Percentiles rank a stretch among this genome's conserved stretches.
These are phyloP conservation scores for Leccinum pachyderme DNA, from an alignment of 1,284 basidiomycete species.

Conservation along the genomic window DNA sequence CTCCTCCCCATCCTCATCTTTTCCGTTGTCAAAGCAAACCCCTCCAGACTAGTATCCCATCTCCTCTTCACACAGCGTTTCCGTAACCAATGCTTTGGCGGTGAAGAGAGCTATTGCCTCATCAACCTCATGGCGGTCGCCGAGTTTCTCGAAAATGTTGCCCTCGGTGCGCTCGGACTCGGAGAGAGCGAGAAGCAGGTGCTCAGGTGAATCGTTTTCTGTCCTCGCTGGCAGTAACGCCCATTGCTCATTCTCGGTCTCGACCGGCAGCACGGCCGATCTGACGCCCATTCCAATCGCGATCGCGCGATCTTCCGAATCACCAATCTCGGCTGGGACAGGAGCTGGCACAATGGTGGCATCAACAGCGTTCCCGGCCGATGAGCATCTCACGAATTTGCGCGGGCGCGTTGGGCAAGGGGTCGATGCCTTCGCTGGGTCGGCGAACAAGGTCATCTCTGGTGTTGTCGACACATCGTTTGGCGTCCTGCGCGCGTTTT, in stretches of 20 bases:
- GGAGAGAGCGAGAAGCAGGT: conserved; percentile 63
- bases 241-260: neutral
- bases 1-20: conserved; percentile 90
- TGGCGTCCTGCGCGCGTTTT: conserved; percentile 73
- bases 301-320: conserved; percentile 11
- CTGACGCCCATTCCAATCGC: conserved; percentile 72
- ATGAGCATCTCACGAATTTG: conserved; percentile 45
- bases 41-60: conserved; percentile 80
- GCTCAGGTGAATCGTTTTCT: conserved; percentile 41
- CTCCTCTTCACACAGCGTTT: conserved; percentile 87
- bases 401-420: conserved; percentile 79
- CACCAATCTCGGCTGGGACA: conserved; percentile 15
- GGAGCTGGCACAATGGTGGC: neutral
- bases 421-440: conserved; percentile 79
- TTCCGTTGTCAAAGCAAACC: conserved; percentile 88
- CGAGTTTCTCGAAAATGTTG: conserved; percentile 91
- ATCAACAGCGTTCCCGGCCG: neutral
- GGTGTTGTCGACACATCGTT: conserved; percentile 86
- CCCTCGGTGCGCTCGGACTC: conserved; percentile 79
- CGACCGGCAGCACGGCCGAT: conserved; percentile 57
- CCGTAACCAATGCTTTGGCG: conserved; percentile 66
- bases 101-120: conserved; percentile 87
- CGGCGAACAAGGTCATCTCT: conserved; percentile 81
- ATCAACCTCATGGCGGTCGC: conserved; percentile 93
- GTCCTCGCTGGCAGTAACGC: neutral